These are phyloP conservation scores for Vigna trinervia DNA, from an alignment of 306 rosid species.

Conservation along the genomic window DNA sequence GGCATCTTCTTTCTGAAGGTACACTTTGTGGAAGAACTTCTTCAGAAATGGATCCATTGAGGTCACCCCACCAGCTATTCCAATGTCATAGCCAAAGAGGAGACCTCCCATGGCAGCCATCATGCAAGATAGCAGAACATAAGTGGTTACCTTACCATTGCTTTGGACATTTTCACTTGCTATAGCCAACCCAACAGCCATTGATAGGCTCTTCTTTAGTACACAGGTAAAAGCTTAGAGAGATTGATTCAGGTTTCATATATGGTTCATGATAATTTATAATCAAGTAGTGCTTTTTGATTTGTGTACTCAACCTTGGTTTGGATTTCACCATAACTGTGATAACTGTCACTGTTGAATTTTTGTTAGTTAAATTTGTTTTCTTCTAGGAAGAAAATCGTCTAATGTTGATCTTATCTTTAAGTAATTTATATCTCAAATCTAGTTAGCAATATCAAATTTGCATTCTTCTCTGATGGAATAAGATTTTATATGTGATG, in stretches of 20 bases:
- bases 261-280: background rate
- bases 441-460: too few relatives aligned
- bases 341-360: slow-evolving; percentile 9
- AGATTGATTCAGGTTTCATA: slow-evolving; percentile 3
- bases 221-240: slow-evolving; percentile 20
- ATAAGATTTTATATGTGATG: too few relatives aligned
- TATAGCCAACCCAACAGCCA: slow-evolving; percentile 50
- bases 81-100: slow-evolving; percentile 56
- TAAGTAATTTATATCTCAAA: too few relatives aligned
- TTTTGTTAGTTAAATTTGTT: background rate
- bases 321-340: too few relatives aligned
- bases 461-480: too few relatives aligned
- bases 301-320: slow-evolving; percentile 14
- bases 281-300: background rate
- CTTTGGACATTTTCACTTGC: slow-evolving; percentile 27
- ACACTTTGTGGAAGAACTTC: slow-evolving; percentile 71
- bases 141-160: slow-evolving; percentile 42
- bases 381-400: too few relatives aligned
- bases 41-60: slow-evolving; percentile 78
- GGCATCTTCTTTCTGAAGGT: slow-evolving; percentile 49
- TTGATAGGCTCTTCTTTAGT: slow-evolving; percentile 16
- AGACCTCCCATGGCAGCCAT: slow-evolving; percentile 60
- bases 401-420: too few relatives aligned
- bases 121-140: slow-evolving; percentile 50
- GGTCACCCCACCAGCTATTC: slow-evolving; percentile 64